Percentiles rank a stretch among this genome's conserved stretches.
phyloP scores from a whole-genome alignment of 2,329 filamentous ascomycete genomes.

The Pseudogymnoascus sp. region DNA sequence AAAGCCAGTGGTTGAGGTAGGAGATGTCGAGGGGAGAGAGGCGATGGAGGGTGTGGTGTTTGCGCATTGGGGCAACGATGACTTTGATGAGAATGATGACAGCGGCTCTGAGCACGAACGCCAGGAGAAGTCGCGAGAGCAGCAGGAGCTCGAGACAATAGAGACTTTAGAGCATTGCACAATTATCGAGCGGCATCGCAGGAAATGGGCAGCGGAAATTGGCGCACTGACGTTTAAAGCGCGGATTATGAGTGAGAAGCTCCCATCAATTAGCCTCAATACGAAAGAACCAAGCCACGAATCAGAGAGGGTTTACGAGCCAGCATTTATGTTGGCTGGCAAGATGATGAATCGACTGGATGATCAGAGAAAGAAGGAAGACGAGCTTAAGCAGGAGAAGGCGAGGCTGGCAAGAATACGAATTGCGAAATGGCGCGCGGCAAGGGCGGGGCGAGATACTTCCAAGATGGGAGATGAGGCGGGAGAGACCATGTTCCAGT shows the following conservation, averaged over 20 bases:
- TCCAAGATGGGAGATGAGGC: background rate
- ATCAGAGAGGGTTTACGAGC: background rate
- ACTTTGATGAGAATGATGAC: background rate
- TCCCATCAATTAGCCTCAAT: background rate
- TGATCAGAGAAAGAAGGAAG: background rate
- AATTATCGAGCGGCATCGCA: background rate
- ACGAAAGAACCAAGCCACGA: background rate
- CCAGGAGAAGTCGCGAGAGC: background rate
- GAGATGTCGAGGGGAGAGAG: background rate
- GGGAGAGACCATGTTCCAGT: background rate
- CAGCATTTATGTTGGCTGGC: background rate
- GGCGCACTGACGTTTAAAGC: background rate
- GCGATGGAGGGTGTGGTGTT: background rate
- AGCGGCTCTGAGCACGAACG: background rate
- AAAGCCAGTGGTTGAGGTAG: background rate
- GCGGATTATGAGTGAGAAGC: background rate
- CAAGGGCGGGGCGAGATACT: background rate
- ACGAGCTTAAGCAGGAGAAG: background rate
- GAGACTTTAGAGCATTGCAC: background rate
- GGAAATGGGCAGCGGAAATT: constrained; percentile 5
- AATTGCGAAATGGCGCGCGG: background rate
- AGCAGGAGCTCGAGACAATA: background rate
- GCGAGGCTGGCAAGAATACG: background rate
- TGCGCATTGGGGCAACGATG: background rate
- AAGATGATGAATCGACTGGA: background rate